Evolutionary conservation across 805 yeast species (phyloP).

Genomic region (Saturnispora galanensis): DNA sequence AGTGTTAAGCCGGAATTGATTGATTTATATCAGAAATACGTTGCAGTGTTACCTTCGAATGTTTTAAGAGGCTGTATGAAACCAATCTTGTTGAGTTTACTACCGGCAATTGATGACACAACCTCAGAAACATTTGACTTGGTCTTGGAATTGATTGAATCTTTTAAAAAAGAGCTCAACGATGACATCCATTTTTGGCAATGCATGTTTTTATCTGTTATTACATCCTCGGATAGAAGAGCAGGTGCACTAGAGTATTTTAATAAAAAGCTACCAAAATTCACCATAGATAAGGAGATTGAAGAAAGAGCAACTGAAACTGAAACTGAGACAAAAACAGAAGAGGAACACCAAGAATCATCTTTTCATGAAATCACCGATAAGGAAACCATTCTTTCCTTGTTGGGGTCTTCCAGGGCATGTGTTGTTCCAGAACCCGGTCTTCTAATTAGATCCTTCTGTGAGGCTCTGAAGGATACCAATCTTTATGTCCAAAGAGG

Average conservation of each 20-base stretch:
- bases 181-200: constrained; percentile 85
- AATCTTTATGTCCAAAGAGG: constrained; percentile 78
- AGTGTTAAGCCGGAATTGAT: constrained; percentile 76
- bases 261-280: constrained; percentile 51
- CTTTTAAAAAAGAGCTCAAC: constrained; percentile 42
- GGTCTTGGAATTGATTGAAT: constrained; percentile 49
- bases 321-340: constrained; percentile 6
- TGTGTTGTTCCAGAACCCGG: constrained; percentile 75
- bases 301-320: neutral
- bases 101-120: constrained; percentile 91
- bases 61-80: constrained; percentile 47
- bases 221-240: constrained; percentile 70
- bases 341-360: neutral
- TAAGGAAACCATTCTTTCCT: constrained; percentile 17
- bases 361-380: constrained; percentile 9
- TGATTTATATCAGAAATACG: constrained; percentile 44
- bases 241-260: constrained; percentile 80
- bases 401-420: constrained; percentile 37
- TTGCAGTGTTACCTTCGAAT: constrained; percentile 42
- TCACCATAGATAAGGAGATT: constrained; percentile 19
- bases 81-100: constrained; percentile 62
- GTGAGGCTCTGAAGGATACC: constrained; percentile 55
- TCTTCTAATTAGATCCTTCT: constrained; percentile 61
- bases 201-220: constrained; percentile 60
- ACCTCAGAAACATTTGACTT: constrained; percentile 70